Conservation (phyloP, 306 rosid genomes). For the Carpinus viminea region DNA sequence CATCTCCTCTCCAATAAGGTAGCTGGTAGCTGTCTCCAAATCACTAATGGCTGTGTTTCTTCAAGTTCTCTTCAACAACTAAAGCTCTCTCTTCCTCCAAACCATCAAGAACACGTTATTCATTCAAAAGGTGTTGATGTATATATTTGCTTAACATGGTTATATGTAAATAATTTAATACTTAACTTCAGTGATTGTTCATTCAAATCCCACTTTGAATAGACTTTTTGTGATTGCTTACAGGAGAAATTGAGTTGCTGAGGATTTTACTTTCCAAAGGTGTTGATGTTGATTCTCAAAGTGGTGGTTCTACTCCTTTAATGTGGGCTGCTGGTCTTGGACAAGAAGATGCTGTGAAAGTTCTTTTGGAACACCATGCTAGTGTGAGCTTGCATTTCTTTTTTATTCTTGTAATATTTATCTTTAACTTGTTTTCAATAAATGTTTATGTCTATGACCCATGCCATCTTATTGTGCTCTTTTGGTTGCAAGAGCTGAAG, state of each 20-base stretch:
- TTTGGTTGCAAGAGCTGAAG: neutral
- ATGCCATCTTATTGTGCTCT: neutral
- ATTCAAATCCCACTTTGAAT: constrained; percentile 15
- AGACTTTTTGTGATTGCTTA: constrained; percentile 19
- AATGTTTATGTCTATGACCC: neutral
- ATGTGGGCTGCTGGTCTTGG: constrained; percentile 97
- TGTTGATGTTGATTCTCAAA: constrained; percentile 68
- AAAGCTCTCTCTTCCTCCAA: too few relatives aligned
- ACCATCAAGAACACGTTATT: too few relatives aligned
- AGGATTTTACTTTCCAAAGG: constrained; percentile 72
- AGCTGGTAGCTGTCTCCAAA: neutral
- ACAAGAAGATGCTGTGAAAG: constrained; percentile 72
- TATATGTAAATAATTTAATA: neutral
- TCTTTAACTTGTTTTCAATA: neutral
- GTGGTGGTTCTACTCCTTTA: constrained; percentile 75
- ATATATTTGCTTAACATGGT: neutral
- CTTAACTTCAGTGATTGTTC: neutral
- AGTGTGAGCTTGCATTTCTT: constrained; percentile 51
- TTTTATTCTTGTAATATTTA: neutral
- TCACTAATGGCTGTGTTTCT: neutral
- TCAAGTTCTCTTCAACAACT: too few relatives aligned
- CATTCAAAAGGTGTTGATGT: too few relatives aligned
- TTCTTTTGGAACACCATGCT: constrained; percentile 71
- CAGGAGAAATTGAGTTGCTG: constrained; percentile 81
- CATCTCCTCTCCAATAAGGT: too few relatives aligned